These are phyloP conservation scores for Suillus lakei DNA, from an alignment of 768 basidiomycete genomes.

Conservation along the genomic window DNA sequence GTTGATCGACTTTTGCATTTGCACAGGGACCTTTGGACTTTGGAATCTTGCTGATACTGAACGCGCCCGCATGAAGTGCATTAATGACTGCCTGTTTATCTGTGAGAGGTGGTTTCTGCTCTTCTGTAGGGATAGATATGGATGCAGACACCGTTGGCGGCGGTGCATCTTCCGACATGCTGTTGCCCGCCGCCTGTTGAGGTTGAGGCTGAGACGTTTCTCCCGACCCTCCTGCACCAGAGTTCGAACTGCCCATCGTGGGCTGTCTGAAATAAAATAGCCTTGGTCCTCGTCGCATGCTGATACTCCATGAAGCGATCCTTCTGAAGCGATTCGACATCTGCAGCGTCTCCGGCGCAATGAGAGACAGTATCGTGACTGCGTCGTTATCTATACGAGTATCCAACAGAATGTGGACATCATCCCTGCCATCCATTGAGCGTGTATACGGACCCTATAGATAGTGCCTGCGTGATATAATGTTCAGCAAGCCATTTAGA, in stretches of 20 bases:
- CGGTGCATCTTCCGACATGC: not conserved
- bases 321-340: no score
- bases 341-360: no score
- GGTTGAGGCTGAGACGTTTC: not conserved
- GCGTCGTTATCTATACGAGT: no score
- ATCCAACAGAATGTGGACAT: no score
- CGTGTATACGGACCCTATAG: no score
- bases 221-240: not conserved
- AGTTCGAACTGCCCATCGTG: not conserved
- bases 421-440: no score
- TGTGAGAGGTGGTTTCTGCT: constrained; percentile 19
- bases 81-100: constrained; percentile 31
- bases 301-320: constrained; percentile 9
- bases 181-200: not conserved
- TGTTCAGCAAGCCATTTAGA: no score
- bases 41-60: no score
- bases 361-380: no score
- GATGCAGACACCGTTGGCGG: not conserved
- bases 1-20: constrained; percentile 55
- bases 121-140: no score
- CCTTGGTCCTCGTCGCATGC: constrained; percentile 17
- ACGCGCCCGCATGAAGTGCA: constrained; percentile 33
- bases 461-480: no score
- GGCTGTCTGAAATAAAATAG: no score
- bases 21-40: constrained; percentile 39